A percentile compares a stretch with the other conserved stretches of the same genome.
These are phyloP conservation scores for Melocanna baccifera DNA, from an alignment of 176 grass and related monocot genomes.

Conservation along the genomic window DNA sequence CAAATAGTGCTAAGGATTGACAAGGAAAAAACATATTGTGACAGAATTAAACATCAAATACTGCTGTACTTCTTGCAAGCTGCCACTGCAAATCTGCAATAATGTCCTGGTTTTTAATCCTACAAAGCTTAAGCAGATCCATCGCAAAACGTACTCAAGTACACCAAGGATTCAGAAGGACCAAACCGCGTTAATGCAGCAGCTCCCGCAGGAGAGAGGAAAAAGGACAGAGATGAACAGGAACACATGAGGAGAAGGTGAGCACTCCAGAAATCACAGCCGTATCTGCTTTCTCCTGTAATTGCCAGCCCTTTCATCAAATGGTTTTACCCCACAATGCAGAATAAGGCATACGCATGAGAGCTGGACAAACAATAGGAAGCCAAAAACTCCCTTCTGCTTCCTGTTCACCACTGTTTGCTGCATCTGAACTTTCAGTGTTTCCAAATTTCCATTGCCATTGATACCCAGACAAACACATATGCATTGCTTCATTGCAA, in stretches of 20 bases:
- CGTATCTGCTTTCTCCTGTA: slow-evolving; percentile 14
- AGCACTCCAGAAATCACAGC: slow-evolving; percentile 13
- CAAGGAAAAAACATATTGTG: background rate
- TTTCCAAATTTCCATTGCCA: background rate
- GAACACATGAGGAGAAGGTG: background rate
- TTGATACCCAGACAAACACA: slow-evolving; percentile 19
- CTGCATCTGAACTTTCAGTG: background rate
- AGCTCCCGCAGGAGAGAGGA: background rate
- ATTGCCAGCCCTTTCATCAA: slow-evolving; percentile 27
- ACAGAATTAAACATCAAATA: background rate
- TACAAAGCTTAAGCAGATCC: background rate
- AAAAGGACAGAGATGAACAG: background rate
- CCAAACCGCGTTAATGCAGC: slow-evolving; percentile 14
- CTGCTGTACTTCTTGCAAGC: background rate
- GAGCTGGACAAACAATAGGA: slow-evolving; percentile 12
- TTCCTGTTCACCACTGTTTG: background rate
- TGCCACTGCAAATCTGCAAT: background rate
- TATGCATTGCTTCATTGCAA: slow-evolving; percentile 9
- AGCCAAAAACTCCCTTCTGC: slow-evolving; percentile 29
- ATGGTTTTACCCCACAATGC: slow-evolving; percentile 18
- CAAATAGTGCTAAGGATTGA: background rate
- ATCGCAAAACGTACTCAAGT: background rate
- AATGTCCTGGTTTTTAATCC: background rate
- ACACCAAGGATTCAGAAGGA: background rate
- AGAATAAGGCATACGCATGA: background rate